Evolutionary conservation across 2,329 filamentous ascomycete species (phyloP), one percentile per base, ranked within the genome.

Genomic region (Tolypocladium pustulatum): DNA sequence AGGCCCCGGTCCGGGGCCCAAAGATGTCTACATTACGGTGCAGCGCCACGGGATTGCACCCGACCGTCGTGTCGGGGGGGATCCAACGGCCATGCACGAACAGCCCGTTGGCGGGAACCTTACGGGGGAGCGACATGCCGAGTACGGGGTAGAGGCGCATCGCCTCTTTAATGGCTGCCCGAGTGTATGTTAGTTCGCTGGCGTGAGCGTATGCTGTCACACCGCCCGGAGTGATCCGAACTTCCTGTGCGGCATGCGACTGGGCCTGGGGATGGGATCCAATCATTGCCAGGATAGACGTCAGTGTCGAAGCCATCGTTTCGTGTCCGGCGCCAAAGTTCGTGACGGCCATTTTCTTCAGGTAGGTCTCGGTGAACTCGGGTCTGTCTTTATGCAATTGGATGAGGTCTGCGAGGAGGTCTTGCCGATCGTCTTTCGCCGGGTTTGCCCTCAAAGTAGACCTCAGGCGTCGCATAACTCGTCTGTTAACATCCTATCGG

Each of bases 251-350:
- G 0, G 78, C 69, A 2, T 62, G 67, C 1, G 58, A 30, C 49
- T 76, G 74, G 0, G 73, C 67, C 0, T 66, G 62, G 0, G 63
- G 43, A 36, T 78, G 71, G 0, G 73, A 72, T 1, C 73, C 78
- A 30, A 83, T 70, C 72, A 80, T 75, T 54, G 76, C 69, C 54
- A 83, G 65, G 27, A 74, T 69, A 4, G 80, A 76, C 0, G 79
- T 81, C 8, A 82, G 64, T 0, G 80, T 79, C 1, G 79, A 79
- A 13, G 78, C 78, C 70, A 81, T 73, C 0, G 80, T 82, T 63
- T 82, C 80, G 60, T 82, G 80, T 0, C 80, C 80, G 1, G 80
- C 80, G 13, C 80, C 80, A 62, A 82, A 82, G 61, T 82, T 82
- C 2, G 80, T 81, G 2, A 81, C 71, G 2, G 77, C 78, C 71